phyloP scores from a whole-genome alignment of 139 green algal species.

The Tetratostichococcus sp. region DNA sequence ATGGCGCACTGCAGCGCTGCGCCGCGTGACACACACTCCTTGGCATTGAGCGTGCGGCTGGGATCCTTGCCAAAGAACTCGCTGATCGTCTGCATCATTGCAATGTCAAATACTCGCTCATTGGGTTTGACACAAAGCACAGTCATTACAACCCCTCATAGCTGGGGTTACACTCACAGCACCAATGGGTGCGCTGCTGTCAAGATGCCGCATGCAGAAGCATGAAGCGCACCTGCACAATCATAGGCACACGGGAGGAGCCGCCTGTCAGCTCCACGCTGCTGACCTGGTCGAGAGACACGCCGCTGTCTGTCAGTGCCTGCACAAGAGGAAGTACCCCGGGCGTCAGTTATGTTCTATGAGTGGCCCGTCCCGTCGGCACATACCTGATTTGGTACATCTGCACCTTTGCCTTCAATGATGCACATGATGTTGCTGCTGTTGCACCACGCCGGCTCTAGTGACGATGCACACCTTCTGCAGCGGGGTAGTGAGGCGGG shows the following conservation, averaged over 20 bases:
- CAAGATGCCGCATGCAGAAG: too few species aligned
- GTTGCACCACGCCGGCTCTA: too few species aligned
- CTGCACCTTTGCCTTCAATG: too few species aligned
- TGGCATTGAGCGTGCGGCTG: conserved; percentile 90
- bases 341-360: background rate
- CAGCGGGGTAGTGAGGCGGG: conserved; percentile 31
- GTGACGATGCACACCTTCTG: conserved; percentile 6
- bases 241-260: conserved; percentile 77
- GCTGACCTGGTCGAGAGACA: conserved; percentile 66
- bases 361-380: too few species aligned
- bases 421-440: too few species aligned
- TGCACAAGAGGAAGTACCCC: background rate
- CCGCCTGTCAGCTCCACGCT: conserved; percentile 89
- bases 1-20: conserved; percentile 97
- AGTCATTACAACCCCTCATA: too few species aligned
- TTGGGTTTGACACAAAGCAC: too few species aligned
- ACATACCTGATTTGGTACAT: too few species aligned
- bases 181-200: too few species aligned
- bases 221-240: conserved; percentile 57
- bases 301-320: conserved; percentile 59
- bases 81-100: conserved; percentile 10
- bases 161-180: too few species aligned
- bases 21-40: conserved; percentile 88
- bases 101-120: too few species aligned
- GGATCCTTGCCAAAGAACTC: conserved; percentile 64